These are phyloP conservation scores for Centrapalus pauciflorus DNA, from an alignment of 129 eudicot genomes.

Conservation along the genomic window DNA sequence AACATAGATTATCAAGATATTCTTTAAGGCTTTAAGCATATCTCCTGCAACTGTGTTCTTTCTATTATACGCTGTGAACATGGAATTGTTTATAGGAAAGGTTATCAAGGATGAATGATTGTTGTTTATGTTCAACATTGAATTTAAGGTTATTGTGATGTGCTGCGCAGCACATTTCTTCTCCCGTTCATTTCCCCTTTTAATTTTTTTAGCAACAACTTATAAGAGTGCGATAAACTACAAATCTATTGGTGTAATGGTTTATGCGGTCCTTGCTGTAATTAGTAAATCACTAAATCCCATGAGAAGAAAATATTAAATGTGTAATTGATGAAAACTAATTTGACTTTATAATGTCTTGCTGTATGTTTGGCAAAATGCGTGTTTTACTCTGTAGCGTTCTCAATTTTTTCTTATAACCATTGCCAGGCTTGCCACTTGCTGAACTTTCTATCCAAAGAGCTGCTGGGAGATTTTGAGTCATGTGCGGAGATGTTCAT, in stretches of 20 bases:
- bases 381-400: background rate
- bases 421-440: constrained; percentile 80
- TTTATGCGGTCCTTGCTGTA: background rate
- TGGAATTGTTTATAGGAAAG: background rate
- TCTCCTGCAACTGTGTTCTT: background rate
- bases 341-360: background rate
- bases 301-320: background rate
- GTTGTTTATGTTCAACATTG: background rate
- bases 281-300: background rate
- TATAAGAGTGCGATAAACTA: background rate
- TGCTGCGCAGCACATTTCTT: background rate
- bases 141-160: background rate
- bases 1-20: background rate
- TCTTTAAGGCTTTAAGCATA: background rate
- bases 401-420: background rate
- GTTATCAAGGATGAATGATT: background rate
- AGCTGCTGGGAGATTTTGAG: constrained; percentile 94
- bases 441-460: constrained; percentile 80
- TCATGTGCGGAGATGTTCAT: constrained; percentile 87
- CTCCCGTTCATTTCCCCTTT: background rate
- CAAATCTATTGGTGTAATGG: background rate
- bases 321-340: background rate
- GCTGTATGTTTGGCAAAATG: background rate
- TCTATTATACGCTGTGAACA: background rate
- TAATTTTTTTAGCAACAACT: background rate